These are phyloP conservation scores for Cryptosporidium parvum DNA, from an alignment of 169 alveolate genomes.

Conservation along the genomic window DNA sequence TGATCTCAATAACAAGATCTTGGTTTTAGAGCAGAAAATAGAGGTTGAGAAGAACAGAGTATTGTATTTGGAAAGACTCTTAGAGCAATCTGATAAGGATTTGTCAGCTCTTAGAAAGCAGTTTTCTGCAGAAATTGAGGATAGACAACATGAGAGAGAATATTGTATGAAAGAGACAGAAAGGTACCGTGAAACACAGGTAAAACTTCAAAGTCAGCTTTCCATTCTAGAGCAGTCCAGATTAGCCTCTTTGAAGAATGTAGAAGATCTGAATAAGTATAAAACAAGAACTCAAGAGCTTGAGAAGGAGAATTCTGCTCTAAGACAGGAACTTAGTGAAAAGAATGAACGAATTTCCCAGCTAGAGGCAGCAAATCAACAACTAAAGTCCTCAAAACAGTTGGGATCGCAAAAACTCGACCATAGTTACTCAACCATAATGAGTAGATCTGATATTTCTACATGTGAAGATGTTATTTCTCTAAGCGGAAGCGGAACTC, in stretches of 20 bases:
- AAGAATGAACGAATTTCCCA: slow-evolving; percentile 32
- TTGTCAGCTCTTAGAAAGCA: slow-evolving; percentile 50
- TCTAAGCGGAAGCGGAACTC: slow-evolving; percentile 17
- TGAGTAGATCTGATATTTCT: slow-evolving; percentile 49
- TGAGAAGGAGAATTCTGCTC: slow-evolving; percentile 19
- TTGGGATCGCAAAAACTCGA: neutral
- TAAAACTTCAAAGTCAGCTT: slow-evolving; percentile 40
- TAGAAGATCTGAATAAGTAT: slow-evolving; percentile 15
- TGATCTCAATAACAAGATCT: slow-evolving; percentile 29
- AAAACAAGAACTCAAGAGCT: slow-evolving; percentile 4
- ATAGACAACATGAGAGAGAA: slow-evolving; percentile 73
- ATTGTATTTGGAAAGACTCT: slow-evolving; percentile 28
- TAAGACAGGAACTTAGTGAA: slow-evolving; percentile 27
- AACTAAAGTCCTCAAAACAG: slow-evolving; percentile 3
- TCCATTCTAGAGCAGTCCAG: slow-evolving; percentile 40
- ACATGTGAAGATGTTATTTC: slow-evolving; percentile 41
- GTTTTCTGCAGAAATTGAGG: slow-evolving; percentile 72
- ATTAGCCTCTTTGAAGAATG: neutral
- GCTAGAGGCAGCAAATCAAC: slow-evolving; percentile 20
- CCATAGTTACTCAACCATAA: neutral
- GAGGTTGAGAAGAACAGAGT: slow-evolving; percentile 65
- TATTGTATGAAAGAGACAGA: slow-evolving; percentile 70
- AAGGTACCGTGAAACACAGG: slow-evolving; percentile 61
- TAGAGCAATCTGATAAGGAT: slow-evolving; percentile 72
- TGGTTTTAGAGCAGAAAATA: slow-evolving; percentile 45